phyloP scores from a whole-genome alignment of 2,329 filamentous ascomycete species.

The Fusarium temperatum region DNA sequence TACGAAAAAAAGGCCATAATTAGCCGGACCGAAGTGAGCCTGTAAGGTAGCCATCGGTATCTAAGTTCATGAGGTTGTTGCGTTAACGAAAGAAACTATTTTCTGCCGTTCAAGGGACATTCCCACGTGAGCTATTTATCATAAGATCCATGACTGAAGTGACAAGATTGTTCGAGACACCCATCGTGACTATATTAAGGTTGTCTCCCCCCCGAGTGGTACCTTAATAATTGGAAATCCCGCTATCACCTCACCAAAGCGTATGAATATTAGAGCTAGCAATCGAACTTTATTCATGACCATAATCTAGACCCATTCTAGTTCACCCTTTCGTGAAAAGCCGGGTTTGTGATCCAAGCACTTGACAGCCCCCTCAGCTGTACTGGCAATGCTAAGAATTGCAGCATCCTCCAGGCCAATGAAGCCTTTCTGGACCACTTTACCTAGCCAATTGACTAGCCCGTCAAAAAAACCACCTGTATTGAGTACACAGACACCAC shows the following conservation, averaged over 20 bases:
- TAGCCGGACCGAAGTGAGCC: neutral
- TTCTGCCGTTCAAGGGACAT: neutral
- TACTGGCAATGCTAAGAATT: neutral
- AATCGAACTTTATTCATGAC: no score
- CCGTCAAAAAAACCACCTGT: neutral
- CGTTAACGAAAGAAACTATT: neutral
- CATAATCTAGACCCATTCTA: neutral
- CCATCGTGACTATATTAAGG: neutral
- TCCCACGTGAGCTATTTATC: neutral
- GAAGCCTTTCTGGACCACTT: neutral
- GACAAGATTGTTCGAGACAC: neutral
- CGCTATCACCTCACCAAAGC: neutral
- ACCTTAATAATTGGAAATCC: rapidly evolving
- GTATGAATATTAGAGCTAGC: no score
- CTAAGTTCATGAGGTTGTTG: neutral
- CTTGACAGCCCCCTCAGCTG: neutral
- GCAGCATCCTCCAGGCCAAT: neutral
- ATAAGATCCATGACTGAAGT: neutral
- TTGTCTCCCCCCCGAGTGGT: neutral
- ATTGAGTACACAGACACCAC: neutral
- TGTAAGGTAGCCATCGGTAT: neutral
- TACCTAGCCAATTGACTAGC: neutral
- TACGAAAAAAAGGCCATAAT: neutral
- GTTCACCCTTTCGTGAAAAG: neutral
- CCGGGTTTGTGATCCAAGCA: neutral